Base-by-base conservation (phyloP, 1,284 basidiomycete genomes). In the Mycosarcoma mackinlayi region DNA sequence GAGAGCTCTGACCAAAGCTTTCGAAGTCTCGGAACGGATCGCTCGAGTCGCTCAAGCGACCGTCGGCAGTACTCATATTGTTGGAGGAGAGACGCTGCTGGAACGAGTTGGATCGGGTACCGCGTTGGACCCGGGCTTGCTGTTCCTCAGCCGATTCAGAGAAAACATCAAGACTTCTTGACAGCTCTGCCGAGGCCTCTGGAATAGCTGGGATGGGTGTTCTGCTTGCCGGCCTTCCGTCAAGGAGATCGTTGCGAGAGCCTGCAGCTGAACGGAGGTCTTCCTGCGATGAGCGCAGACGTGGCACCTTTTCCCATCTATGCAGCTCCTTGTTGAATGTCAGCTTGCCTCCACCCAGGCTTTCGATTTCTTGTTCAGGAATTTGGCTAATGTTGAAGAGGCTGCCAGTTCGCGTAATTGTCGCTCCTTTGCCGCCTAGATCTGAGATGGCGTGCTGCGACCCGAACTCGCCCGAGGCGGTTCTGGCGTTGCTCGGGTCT, bases 371-470 rank as follows among this genome's bases (percentile, higher is more conserved):
- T 19, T 74, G 56, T 6, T 62, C 54, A 4, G 72, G 65, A 11
- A 77, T 71, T 47, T 69, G 75, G 34, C 62, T 62, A 50, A 77
- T 77, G 57, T 75, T 72, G 48, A 73, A 60, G 28, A 76, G 56
- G 16, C 73, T 72, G 18, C 69, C 69, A 14, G 57, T 63, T 1
- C 69, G 59, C 2, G 69, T 72, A 56, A 72, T 67, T 5, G 56
- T 67, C 1, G 69, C 69, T 9, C 69, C 69, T 25, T 70, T 70
- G 28, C 67, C 67, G n/a, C 61, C 67, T 4, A 70, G 61, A 21
- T 70, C 60, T 8, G 67, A 60, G 23, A 70, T 47, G 33, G 67
- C 41, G 13, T 45, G 35, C 38, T 70, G 67, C 19, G 66, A 63
- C 8, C 55, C 66, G 6, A 59, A 42, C 18, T 69, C 60, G 11